Evolutionary conservation across 2,329 filamentous ascomycete species (phyloP).

Genomic region (Domatiomyces globalis): DNA sequence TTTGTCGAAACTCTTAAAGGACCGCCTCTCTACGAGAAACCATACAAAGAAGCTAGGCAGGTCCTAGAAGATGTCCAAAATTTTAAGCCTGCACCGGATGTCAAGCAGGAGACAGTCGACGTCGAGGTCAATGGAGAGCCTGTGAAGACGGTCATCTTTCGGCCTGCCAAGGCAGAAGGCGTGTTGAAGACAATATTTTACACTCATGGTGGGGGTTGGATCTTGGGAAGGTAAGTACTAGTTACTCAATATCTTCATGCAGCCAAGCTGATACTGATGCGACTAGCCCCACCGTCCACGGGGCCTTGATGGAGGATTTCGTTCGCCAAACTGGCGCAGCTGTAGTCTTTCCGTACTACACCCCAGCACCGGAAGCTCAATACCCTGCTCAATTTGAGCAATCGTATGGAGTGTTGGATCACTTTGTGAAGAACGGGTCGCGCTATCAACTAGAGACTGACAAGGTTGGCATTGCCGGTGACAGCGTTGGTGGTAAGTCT

Average conservation of each 20-base stretch:
- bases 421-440: background rate
- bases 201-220: background rate
- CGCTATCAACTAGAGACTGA: background rate
- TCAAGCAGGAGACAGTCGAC: background rate
- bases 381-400: background rate
- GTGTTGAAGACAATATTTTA: background rate
- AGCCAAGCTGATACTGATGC: no score
- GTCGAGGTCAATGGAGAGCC: background rate
- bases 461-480: background rate
- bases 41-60: background rate
- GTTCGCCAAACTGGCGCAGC: background rate
- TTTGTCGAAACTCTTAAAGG: background rate
- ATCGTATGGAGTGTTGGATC: background rate
- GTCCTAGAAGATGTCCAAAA: background rate
- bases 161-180: background rate
- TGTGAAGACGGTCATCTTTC: background rate
- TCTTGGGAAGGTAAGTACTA: background rate
- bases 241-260: no score
- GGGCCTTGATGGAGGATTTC: background rate
- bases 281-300: background rate
- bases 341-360: background rate
- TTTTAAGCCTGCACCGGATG: background rate
- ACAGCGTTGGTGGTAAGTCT: background rate
- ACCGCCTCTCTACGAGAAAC: background rate
- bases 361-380: background rate